Conservation (phyloP, 2,329 filamentous ascomycete species). For the Penicillium olsonii region DNA sequence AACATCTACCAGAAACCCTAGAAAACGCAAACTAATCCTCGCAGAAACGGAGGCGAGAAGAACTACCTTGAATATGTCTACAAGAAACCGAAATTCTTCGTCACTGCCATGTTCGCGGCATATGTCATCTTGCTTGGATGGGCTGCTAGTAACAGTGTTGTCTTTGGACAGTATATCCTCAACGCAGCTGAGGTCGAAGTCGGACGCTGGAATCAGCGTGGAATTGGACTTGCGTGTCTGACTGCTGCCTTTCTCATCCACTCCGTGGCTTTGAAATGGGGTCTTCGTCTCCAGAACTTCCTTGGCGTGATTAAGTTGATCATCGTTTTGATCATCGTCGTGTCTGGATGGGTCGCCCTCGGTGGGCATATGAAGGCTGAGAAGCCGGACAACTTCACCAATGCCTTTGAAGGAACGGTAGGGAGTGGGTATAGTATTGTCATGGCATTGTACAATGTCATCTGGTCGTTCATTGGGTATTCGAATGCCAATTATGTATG, state of each 20-base stretch:
- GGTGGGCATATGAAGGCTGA: constrained; percentile 41
- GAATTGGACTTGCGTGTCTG: constrained; percentile 51
- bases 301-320: constrained; percentile 54
- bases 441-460: constrained; percentile 62
- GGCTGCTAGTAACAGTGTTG: constrained; percentile 55
- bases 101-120: constrained; percentile 56
- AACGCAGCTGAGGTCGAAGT: constrained; percentile 46
- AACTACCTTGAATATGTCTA: constrained; percentile 59
- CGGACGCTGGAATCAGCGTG: constrained; percentile 53
- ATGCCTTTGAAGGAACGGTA: constrained; percentile 42
- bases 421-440: constrained; percentile 52
- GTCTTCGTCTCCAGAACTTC: constrained; percentile 52
- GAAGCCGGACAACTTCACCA: constrained; percentile 39
- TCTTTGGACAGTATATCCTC: constrained; percentile 55
- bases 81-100: constrained; percentile 53
- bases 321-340: constrained; percentile 51
- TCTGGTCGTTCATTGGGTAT: constrained; percentile 63
- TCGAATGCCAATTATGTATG: constrained; percentile 64
- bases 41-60: constrained; percentile 54
- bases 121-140: constrained; percentile 55
- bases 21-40: constrained; percentile 2
- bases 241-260: constrained; percentile 52
- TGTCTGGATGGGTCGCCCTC: constrained; percentile 45
- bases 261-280: constrained; percentile 48
- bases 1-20: too few relatives aligned